phyloP scores from a whole-genome alignment of 176 grass and related monocot genomes.

The Oryza officinalis region DNA sequence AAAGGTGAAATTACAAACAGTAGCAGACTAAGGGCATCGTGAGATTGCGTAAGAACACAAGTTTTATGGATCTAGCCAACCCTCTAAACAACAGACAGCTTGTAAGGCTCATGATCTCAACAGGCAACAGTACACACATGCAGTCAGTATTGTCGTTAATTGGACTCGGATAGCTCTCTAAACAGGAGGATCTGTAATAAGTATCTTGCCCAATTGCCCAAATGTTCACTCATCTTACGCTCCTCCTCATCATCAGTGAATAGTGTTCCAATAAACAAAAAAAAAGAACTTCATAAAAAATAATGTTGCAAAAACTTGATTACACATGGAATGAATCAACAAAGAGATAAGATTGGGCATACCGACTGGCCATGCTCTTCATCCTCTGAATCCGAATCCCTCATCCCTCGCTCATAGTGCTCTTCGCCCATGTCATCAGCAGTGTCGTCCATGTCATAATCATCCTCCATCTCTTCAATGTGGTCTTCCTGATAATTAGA shows the following conservation, averaged over 20 bases:
- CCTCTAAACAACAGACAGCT: not conserved
- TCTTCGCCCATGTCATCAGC: slow-evolving; percentile 70
- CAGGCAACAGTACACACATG: not conserved
- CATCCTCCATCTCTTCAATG: slow-evolving; percentile 78
- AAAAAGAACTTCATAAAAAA: slow-evolving; percentile 23
- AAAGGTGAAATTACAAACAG: not conserved
- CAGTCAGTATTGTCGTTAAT: not conserved
- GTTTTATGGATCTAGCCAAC: not conserved
- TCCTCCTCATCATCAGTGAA: not conserved
- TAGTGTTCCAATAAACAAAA: slow-evolving; percentile 17
- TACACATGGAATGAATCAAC: not conserved
- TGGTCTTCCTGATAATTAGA: slow-evolving; percentile 59
- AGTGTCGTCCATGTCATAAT: slow-evolving; percentile 75
- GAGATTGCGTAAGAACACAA: not conserved
- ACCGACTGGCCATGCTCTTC: slow-evolving; percentile 65
- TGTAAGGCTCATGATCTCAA: not conserved
- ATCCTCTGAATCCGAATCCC: slow-evolving; percentile 78
- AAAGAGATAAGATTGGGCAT: slow-evolving; percentile 30
- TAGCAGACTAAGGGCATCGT: not conserved
- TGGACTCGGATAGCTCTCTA: not conserved
- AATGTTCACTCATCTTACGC: not conserved
- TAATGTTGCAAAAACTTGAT: not conserved
- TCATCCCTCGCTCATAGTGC: slow-evolving; percentile 53
- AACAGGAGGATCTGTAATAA: slow-evolving; percentile 4
- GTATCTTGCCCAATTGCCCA: not conserved